These are phyloP conservation scores for Diaporthe aspalathi DNA, from an alignment of 2,329 filamentous ascomycete genomes.

Conservation along the genomic window DNA sequence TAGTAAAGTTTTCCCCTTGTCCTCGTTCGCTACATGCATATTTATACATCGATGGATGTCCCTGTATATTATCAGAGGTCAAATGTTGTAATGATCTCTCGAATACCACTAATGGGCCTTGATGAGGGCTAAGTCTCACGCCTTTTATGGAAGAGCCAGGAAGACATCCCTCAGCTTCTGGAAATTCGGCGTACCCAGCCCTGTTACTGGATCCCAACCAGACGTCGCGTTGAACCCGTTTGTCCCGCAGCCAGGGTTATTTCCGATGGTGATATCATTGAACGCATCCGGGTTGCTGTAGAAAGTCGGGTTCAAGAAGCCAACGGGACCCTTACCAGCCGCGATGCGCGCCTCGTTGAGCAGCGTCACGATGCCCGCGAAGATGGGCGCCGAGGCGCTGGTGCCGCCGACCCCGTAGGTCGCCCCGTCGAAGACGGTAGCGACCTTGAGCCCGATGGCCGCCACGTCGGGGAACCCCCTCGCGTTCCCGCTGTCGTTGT, in stretches of 20 bases:
- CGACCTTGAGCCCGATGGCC: conserved; percentile 45
- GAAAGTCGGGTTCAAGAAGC: conserved; percentile 50
- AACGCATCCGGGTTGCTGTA: conserved; percentile 48
- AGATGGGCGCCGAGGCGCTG: conserved; percentile 67
- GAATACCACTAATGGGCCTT: too few species aligned
- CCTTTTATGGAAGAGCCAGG: conserved; percentile 28
- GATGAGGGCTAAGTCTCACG: too few species aligned
- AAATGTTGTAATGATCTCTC: too few species aligned
- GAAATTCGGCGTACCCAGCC: conserved; percentile 44
- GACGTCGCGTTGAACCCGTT: conserved; percentile 45
- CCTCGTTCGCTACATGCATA: too few species aligned
- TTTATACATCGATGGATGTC: too few species aligned
- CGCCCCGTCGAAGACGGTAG: conserved; percentile 45
- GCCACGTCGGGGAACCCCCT: conserved; percentile 46
- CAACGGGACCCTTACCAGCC: conserved; percentile 55
- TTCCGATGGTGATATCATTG: conserved; percentile 46
- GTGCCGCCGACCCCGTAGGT: conserved; percentile 59
- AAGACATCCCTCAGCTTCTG: conserved; percentile 42
- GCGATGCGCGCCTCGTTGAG: conserved; percentile 71
- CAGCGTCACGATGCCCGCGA: conserved; percentile 68
- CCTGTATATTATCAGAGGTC: too few species aligned
- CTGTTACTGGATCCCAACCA: conserved; percentile 47
- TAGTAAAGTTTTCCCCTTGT: too few species aligned
- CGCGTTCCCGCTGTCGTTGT: conserved; percentile 40
- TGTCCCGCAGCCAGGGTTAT: conserved; percentile 49